Evolutionary conservation across 495 filamentous ascomycete species (phyloP), one percentile per base, ranked within the genome.

Genomic region (Antarctomyces pellizariae): DNA sequence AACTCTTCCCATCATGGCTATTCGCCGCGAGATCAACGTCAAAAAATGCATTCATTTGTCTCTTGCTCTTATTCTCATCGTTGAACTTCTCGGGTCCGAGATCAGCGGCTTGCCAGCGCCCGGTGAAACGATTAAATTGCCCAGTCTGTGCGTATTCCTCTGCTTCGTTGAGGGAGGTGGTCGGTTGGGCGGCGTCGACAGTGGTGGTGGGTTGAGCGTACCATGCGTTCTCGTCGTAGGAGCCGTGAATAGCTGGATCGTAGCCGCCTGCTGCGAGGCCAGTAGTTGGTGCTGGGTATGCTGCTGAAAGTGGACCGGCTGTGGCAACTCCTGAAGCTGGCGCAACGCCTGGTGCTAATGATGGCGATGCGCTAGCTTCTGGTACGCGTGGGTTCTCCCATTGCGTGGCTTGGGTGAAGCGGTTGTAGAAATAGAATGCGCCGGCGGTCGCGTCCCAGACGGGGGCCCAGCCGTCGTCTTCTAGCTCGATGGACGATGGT

Each of bases 11-110:
- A 41, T 91, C 75, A 37, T 97, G 86, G 35, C 62, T 68, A 43
- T 93, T 93, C 1, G 89, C 89, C 12, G 83, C 84, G 7, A 82
- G 77, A 52, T 95, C 86, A n/a, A 95, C 86, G 42, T 95, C 89
- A 43, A 91, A 97, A 50, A 70, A 97, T 6, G 83, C 78, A 42
- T 71, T 72, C 76, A 95, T 76, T 56, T 95, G 86, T 24, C 89
- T 59, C 30, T 56, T 62, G 22, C 67, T 67, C 58, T 92, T 92
- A 36, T 78, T 77, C 47, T 86, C 82, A 42, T 93, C 86, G 37
- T 72, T 77, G 56, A 77, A 70, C 8, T 64, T 63, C 26, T 80
- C 75, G 2, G 89, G 70, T 3, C 52, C 69, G 33, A 68, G 54
- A 5, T 47, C 40, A 3, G 47, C 38, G 11, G 56, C 52, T 50